A percentile compares a stretch with the other conserved stretches of the same genome.
These are phyloP conservation scores for Leucogyrophana mollusca DNA, from an alignment of 768 basidiomycete genomes.

Conservation along the genomic window DNA sequence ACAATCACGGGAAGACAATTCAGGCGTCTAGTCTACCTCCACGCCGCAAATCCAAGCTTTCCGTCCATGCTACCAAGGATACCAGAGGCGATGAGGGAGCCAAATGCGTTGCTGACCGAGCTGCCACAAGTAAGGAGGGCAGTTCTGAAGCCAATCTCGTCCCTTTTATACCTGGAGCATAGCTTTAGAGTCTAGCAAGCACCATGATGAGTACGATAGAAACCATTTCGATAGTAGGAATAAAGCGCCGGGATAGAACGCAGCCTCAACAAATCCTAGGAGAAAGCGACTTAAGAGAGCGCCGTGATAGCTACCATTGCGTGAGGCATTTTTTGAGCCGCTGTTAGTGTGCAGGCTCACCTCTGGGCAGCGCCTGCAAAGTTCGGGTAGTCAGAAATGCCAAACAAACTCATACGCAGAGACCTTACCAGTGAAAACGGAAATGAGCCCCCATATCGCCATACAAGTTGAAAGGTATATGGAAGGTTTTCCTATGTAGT, in stretches of 20 bases:
- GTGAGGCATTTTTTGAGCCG: not conserved
- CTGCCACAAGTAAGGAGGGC: conserved; percentile 69
- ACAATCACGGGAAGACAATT: not conserved
- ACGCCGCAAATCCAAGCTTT: conserved; percentile 62
- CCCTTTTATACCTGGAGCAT: conserved; percentile 48
- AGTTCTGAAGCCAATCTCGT: conserved; percentile 65
- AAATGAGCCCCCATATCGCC: conserved; percentile 70
- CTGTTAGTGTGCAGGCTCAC: conserved; percentile 2
- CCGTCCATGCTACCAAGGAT: conserved; percentile 71
- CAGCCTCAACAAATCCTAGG: conserved; percentile 70
- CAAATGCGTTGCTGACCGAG: conserved; percentile 79
- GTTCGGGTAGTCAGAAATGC: not conserved
- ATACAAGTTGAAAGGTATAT: conserved; percentile 63
- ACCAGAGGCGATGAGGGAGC: conserved; percentile 73
- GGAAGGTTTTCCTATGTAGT: conserved; percentile 63
- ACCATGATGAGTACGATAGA: not conserved
- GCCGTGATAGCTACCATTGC: conserved; percentile 47
- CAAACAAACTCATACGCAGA: not conserved
- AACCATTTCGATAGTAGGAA: conserved; percentile 69
- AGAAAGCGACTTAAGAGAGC: conserved; percentile 72
- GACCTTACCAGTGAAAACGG: conserved; percentile 45
- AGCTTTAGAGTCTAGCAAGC: not conserved
- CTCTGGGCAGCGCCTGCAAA: conserved; percentile 36
- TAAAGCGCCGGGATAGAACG: conserved; percentile 66
- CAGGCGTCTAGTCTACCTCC: conserved; percentile 51